phyloP scores from a whole-genome alignment of 345 rosid genomes.

The Acer campestre region DNA sequence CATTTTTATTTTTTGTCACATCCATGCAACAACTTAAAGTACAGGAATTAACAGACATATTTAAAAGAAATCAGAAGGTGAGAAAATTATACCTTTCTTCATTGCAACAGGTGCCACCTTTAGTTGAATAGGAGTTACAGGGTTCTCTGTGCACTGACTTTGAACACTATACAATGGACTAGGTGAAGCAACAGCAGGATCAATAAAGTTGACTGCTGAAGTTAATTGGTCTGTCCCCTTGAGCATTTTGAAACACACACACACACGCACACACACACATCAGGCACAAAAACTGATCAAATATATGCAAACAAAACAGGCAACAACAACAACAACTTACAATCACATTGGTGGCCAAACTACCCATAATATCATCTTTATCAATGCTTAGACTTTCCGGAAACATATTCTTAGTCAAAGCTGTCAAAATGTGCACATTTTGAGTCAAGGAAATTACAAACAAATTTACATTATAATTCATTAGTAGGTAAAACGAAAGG shows the following conservation, averaged over 20 bases:
- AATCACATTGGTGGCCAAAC: constrained; percentile 48
- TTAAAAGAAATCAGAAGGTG: constrained; percentile 4
- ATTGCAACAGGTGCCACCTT: constrained; percentile 18
- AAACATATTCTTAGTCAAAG: constrained; percentile 52
- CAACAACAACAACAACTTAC: constrained; percentile 43
- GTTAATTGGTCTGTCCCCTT: constrained; percentile 62
- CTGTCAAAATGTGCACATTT: constrained; percentile 37
- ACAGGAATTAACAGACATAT: not conserved
- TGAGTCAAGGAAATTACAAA: not conserved
- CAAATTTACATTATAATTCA: not conserved
- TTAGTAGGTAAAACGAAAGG: constrained; percentile 4
- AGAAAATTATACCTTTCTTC: constrained; percentile 44
- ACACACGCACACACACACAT: not conserved
- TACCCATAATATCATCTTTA: constrained; percentile 29
- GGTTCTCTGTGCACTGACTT: constrained; percentile 48
- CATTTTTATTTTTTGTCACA: too few species aligned
- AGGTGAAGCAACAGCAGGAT: constrained; percentile 55
- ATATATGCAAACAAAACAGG: not conserved
- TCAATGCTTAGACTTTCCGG: constrained; percentile 30
- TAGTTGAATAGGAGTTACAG: constrained; percentile 35
- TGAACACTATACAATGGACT: constrained; percentile 63
- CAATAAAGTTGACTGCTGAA: constrained; percentile 45
- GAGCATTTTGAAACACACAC: constrained; percentile 22
- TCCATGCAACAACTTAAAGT: not conserved
- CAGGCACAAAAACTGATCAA: constrained; percentile 16